These are phyloP conservation scores for Plasmodiophora brassicae DNA, from an alignment of 208 protist genomes.

Conservation along the genomic window DNA sequence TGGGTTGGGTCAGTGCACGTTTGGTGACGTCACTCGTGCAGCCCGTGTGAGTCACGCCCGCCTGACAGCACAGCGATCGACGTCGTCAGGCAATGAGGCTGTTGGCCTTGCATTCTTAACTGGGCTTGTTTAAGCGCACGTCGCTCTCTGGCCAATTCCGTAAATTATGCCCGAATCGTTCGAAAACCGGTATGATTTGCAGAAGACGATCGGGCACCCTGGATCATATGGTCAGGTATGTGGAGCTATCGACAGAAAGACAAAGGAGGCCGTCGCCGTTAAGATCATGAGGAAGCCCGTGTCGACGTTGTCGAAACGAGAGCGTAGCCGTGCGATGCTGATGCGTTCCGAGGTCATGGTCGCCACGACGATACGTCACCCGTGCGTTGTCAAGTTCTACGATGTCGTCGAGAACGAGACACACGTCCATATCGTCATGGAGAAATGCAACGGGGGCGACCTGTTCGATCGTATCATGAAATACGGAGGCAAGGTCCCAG, in stretches of 20 bases:
- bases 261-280: neutral
- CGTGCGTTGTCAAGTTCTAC: neutral
- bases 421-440: neutral
- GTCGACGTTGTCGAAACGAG: neutral
- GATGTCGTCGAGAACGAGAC: neutral
- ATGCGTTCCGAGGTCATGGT: neutral
- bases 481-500: neutral
- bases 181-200: neutral
- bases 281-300: constrained; percentile 23
- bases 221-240: constrained; percentile 10
- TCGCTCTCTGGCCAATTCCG: neutral
- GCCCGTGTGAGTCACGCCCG: no score
- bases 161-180: neutral
- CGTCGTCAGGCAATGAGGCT: neutral
- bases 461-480: constrained; percentile 22
- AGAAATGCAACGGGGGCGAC: constrained; percentile 2
- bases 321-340: neutral
- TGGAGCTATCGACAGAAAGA: neutral
- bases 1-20: neutral
- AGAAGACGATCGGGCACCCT: neutral
- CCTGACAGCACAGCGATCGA: neutral
- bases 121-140: neutral
- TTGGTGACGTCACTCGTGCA: no score
- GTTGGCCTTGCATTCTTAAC: neutral
- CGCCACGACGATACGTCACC: neutral